These are phyloP conservation scores for Citrullus colocynthis DNA, from an alignment of 306 rosid species.

Conservation along the genomic window DNA sequence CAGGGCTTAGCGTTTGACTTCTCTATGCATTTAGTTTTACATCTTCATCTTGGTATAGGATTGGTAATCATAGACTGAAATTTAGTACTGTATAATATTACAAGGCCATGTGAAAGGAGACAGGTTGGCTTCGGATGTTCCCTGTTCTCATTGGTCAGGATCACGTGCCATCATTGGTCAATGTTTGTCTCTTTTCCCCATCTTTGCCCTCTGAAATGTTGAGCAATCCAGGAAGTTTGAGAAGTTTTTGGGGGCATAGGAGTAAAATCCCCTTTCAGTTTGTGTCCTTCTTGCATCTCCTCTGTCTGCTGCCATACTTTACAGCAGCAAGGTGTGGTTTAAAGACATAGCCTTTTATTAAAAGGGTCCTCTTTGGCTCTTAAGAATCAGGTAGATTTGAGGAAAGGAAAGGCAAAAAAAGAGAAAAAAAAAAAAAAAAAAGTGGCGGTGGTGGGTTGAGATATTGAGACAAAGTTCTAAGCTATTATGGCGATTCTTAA, in stretches of 20 bases:
- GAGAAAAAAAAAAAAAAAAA: background rate
- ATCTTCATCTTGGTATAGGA: background rate
- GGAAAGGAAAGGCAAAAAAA: background rate
- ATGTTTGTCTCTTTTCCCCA: background rate
- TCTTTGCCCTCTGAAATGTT: background rate
- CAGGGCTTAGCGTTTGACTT: background rate
- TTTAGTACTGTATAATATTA: background rate
- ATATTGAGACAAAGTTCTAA: background rate
- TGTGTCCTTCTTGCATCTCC: background rate
- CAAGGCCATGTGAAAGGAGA: slow-evolving; percentile 3
- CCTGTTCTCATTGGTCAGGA: background rate
- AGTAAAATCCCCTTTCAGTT: background rate
- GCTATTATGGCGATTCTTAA: background rate
- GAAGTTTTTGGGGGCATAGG: background rate
- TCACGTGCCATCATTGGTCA: slow-evolving; percentile 2
- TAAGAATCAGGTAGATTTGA: slow-evolving; percentile 1
- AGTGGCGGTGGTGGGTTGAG: background rate
- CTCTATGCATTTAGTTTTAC: background rate
- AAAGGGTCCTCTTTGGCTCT: background rate
- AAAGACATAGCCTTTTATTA: background rate
- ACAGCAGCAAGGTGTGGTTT: background rate
- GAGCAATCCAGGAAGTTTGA: background rate
- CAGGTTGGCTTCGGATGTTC: slow-evolving; percentile 2
- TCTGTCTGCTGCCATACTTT: background rate
- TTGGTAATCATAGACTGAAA: background rate